Evolutionary conservation across 2,329 filamentous ascomycete genomes (phyloP).

Genomic region (Aschersonia sp.): DNA sequence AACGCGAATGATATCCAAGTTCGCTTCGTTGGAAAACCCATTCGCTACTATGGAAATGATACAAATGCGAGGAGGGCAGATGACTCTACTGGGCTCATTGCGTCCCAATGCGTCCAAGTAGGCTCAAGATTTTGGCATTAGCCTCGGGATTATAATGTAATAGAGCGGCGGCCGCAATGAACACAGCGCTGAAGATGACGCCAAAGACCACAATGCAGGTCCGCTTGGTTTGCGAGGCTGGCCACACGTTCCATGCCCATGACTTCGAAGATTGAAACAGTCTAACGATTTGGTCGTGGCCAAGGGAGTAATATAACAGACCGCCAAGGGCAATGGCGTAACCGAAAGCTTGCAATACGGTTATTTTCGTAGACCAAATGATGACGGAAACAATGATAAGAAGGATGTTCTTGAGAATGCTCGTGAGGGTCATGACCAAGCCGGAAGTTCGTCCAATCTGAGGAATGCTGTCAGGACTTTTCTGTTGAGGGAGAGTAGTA

Average conservation of each 20-base stretch:
- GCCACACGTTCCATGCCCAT: not conserved
- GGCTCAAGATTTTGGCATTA: not conserved
- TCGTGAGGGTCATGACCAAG: constrained; percentile 71
- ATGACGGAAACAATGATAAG: constrained; percentile 63
- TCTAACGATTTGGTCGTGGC: constrained; percentile 18
- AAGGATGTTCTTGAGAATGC: constrained; percentile 79
- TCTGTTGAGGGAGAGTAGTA: not conserved
- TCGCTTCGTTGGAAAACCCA: too few relatives aligned
- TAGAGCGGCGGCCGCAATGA: not conserved
- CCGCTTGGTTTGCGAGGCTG: not conserved
- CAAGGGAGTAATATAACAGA: constrained; percentile 33
- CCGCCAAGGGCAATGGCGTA: constrained; percentile 54
- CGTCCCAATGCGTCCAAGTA: too few relatives aligned
- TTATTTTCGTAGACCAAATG: constrained; percentile 63
- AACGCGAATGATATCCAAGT: too few relatives aligned
- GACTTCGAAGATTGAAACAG: constrained; percentile 4
- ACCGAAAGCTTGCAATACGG: constrained; percentile 57
- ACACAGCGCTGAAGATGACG: not conserved
- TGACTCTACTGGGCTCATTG: too few relatives aligned
- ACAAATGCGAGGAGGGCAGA: too few relatives aligned
- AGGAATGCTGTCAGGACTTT: not conserved
- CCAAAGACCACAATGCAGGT: not conserved
- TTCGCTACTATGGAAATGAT: too few relatives aligned
- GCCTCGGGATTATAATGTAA: not conserved
- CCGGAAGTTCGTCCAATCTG: constrained; percentile 82